These are phyloP conservation scores for Penicillium rolfsii DNA, from an alignment of 2,329 filamentous ascomycete species.

Conservation along the genomic window DNA sequence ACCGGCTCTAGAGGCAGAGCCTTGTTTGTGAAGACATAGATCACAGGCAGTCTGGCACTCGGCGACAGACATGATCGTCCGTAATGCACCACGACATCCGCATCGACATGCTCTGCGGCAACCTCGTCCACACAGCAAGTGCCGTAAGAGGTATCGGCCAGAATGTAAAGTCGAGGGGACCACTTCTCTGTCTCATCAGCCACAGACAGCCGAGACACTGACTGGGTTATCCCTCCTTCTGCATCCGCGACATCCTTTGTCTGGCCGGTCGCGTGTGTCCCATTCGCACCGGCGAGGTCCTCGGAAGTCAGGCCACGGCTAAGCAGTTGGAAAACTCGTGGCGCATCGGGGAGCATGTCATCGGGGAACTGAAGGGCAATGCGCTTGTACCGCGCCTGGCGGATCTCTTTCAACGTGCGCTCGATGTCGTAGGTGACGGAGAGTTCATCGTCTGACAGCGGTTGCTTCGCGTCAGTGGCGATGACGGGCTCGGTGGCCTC, in stretches of 20 bases:
- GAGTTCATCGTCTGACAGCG: slow-evolving; percentile 69
- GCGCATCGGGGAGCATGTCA: slow-evolving; percentile 83
- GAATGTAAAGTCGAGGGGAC: slow-evolving; percentile 68
- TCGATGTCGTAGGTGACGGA: slow-evolving; percentile 79
- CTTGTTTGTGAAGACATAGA: slow-evolving; percentile 85
- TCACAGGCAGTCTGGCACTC: slow-evolving; percentile 80
- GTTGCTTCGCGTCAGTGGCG: slow-evolving; percentile 36
- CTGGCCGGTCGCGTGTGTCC: slow-evolving; percentile 20
- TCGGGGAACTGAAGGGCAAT: slow-evolving; percentile 97
- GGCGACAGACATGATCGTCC: slow-evolving; percentile 90
- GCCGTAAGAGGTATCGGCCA: slow-evolving; percentile 95
- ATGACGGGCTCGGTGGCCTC: slow-evolving; percentile 54
- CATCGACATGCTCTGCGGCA: slow-evolving; percentile 88
- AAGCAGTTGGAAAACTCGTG: slow-evolving; percentile 73
- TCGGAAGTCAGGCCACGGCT: slow-evolving; percentile 53
- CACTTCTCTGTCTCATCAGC: slow-evolving; percentile 26
- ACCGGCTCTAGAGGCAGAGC: slow-evolving; percentile 65
- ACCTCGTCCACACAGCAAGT: slow-evolving; percentile 97
- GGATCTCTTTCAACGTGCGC: slow-evolving; percentile 76
- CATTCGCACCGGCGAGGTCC: slow-evolving; percentile 22
- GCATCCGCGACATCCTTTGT: slow-evolving; percentile 18
- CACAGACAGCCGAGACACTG: slow-evolving; percentile 33
- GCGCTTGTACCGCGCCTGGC: slow-evolving; percentile 69
- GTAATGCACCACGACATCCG: slow-evolving; percentile 92
- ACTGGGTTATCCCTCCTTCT: slow-evolving; percentile 26